Conservation (phyloP, 1,139 yeast species). For the Magnusiomyces clavatus region DNA sequence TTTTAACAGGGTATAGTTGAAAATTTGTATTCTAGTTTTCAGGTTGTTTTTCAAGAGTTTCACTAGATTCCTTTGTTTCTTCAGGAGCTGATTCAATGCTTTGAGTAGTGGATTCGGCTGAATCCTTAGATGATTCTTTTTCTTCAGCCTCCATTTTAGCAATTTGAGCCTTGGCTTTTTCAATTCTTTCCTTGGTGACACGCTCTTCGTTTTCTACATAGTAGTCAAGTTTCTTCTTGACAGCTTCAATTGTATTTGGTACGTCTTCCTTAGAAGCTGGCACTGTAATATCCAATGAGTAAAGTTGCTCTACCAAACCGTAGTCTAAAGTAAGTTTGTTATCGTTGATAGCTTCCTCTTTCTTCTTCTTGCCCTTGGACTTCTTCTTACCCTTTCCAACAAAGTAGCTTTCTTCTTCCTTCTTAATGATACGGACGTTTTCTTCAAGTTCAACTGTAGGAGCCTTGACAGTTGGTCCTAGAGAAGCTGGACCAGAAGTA, state of each 20-base stretch:
- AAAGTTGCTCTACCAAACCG: conserved; percentile 66
- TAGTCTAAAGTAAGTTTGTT: conserved; percentile 62
- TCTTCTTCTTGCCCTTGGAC: conserved; percentile 37
- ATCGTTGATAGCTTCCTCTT: conserved; percentile 35
- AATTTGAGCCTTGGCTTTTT: conserved; percentile 66
- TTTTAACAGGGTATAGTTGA: too few relatives aligned
- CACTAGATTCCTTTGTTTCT: background rate
- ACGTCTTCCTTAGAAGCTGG: conserved; percentile 77
- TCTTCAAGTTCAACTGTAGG: conserved; percentile 48
- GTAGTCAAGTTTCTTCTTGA: conserved; percentile 67
- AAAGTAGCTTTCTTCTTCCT: conserved; percentile 45
- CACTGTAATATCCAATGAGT: conserved; percentile 68
- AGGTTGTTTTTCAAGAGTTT: too few relatives aligned
- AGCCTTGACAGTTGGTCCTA: conserved; percentile 28
- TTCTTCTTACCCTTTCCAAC: conserved; percentile 51
- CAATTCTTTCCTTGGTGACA: conserved; percentile 69
- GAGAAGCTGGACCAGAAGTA: conserved; percentile 12
- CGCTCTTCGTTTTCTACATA: conserved; percentile 71
- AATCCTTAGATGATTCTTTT: conserved; percentile 21
- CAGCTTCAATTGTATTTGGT: conserved; percentile 53
- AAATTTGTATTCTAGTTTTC: too few relatives aligned
- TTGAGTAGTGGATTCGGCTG: conserved; percentile 27
- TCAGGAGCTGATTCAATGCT: background rate
- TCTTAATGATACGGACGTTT: conserved; percentile 59
- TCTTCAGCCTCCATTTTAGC: conserved; percentile 42